Evolutionary conservation across 257 asterid genomes (phyloP).

Genomic region (Primulina eburnea): DNA sequence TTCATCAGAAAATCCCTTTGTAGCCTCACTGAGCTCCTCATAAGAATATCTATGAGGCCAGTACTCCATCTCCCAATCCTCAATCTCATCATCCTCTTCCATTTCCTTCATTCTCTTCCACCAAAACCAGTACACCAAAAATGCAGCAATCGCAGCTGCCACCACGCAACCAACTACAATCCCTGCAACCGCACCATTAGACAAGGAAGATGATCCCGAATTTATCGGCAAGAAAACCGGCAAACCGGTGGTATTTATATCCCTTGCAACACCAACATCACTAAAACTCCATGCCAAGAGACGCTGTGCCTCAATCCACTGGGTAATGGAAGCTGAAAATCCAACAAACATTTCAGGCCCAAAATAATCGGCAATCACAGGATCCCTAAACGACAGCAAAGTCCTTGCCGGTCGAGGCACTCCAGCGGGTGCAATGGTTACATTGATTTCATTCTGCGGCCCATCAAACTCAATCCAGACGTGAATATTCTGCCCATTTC

Average conservation of each 20-base stretch:
- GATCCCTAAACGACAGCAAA: conserved; percentile 36
- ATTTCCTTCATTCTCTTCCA: conserved; percentile 37
- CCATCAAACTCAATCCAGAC: neutral
- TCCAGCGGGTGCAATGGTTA: neutral
- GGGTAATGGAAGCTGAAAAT: conserved; percentile 68
- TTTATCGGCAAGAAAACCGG: conserved; percentile 31
- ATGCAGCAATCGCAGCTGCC: conserved; percentile 25
- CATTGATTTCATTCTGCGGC: neutral
- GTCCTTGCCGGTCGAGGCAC: conserved; percentile 40
- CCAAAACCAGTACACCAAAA: conserved; percentile 54
- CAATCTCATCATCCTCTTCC: conserved; percentile 57
- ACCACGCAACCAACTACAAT: conserved; percentile 48
- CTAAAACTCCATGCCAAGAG: conserved; percentile 81
- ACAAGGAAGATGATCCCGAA: conserved; percentile 37
- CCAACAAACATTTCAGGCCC: conserved; percentile 60
- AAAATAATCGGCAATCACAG: conserved; percentile 44
- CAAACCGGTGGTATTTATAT: conserved; percentile 62
- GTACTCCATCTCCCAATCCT: conserved; percentile 86
- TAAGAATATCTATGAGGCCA: conserved; percentile 82
- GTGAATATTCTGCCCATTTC: conserved; percentile 55
- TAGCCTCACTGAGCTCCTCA: conserved; percentile 55
- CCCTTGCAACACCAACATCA: conserved; percentile 63
- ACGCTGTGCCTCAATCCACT: conserved; percentile 76
- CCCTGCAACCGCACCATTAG: conserved; percentile 52
- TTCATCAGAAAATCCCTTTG: conserved; percentile 49